Base-by-base conservation (phyloP, 2,329 filamentous ascomycete species). In the Fusarium sulawesiense region DNA sequence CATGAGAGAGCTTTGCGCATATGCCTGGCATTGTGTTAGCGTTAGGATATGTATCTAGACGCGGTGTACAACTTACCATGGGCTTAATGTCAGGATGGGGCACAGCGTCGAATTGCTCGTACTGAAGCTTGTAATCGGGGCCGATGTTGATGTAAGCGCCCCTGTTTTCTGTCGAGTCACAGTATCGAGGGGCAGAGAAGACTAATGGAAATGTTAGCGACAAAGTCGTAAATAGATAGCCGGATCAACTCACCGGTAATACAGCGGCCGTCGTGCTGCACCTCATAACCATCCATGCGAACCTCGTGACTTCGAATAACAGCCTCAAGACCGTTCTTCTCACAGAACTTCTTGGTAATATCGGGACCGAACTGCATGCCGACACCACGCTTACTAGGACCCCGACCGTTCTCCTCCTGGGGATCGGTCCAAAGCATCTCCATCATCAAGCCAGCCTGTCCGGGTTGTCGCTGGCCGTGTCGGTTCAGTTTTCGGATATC, bases 361-460 rank as follows among this genome's bases (percentile, higher is more conserved):
- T 99, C 96, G 0, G 96, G 96, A 1, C 96, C 96, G 75, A 99
- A 99, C 79, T 98, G 94, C 82, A 98, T 88, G 55, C 96, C 96
- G 21, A 99, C 95, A 72, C 96, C 96, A 78, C 96, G 89, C 86
- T 99, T 99, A 85, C 94, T 97, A 46, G 96, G 96, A 11, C 94
- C 93, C 73, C 96, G 90, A 55, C 96, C 96, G 29, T 92, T 90
- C 73, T 90, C 86, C 1, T 92, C 87, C 80, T 99, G 96, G 4
- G 96, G 96, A 78, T 99, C 96, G 1, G 96, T 98, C 96, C 96
- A 99, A 48, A 99, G 88, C 96, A 99, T 99, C 82, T 99, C 96
- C 96, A 99, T 99, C 96, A 99, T 99, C 75, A 99, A 83, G 16
- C 96, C 96, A 50, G 92, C 84, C 80, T 99, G 96, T 32, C 96